phyloP scores from a whole-genome alignment of 805 yeast species.

The Komagataella phaffii region DNA sequence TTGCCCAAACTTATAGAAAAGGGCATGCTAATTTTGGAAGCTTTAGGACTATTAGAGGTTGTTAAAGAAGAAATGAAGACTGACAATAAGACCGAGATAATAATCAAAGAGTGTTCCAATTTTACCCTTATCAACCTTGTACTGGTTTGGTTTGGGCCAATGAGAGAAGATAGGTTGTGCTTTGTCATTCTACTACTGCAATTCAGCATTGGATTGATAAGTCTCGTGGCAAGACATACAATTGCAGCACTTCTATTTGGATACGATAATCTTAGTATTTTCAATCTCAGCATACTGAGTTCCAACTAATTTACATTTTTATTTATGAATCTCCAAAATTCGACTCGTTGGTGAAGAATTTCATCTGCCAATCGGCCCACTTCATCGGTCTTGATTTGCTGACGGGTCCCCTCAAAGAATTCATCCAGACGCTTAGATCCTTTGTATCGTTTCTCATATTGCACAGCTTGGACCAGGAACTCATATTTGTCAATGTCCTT shows the following conservation, averaged over 20 bases:
- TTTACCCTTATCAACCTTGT: conserved; percentile 78
- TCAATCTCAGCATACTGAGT: conserved; percentile 2
- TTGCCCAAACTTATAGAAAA: conserved; percentile 15
- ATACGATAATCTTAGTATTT: conserved; percentile 55
- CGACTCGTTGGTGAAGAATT: conserved; percentile 30
- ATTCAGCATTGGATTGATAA: conserved; percentile 47
- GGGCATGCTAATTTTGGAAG: conserved; percentile 32
- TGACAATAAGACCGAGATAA: conserved; percentile 5
- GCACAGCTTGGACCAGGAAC: conserved; percentile 68
- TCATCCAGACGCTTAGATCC: conserved; percentile 49
- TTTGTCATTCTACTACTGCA: conserved; percentile 45
- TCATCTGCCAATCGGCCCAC: conserved; percentile 58
- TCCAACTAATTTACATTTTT: not conserved
- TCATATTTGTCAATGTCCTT: conserved; percentile 92
- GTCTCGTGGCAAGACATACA: conserved; percentile 66
- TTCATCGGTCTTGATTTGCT: conserved; percentile 56
- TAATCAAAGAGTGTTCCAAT: conserved; percentile 45
- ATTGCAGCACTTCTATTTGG: conserved; percentile 83
- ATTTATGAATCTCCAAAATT: conserved; percentile 18
- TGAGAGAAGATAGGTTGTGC: conserved; percentile 74
- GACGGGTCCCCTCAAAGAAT: conserved; percentile 45
- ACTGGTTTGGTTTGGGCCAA: conserved; percentile 81
- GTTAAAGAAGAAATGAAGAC: conserved; percentile 16
- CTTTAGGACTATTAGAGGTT: conserved; percentile 33
- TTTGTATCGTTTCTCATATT: conserved; percentile 61